Percentiles rank a stretch among this genome's conserved stretches.
These are phyloP conservation scores for Alternaria sp. DNA, from an alignment of 2,329 filamentous ascomycete genomes.

Conservation along the genomic window DNA sequence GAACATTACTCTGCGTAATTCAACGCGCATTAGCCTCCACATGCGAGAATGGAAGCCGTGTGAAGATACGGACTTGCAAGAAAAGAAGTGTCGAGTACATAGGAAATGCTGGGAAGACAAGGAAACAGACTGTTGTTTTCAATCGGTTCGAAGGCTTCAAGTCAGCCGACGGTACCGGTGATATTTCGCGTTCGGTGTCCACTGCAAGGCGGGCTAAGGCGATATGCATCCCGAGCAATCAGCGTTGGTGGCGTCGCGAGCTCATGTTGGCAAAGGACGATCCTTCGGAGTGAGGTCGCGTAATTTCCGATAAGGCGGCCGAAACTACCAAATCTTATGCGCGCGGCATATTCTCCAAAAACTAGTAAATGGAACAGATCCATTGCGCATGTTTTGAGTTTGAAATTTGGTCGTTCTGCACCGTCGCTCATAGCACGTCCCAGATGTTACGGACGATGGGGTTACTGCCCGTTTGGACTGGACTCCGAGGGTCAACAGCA, in stretches of 20 bases:
- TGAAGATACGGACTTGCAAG: slow-evolving; percentile 9
- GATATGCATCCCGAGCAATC: slow-evolving; percentile 2
- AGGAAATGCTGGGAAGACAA: slow-evolving; percentile 2
- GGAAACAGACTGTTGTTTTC: neutral
- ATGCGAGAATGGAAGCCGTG: slow-evolving; percentile 16
- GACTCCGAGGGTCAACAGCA: slow-evolving; percentile 75
- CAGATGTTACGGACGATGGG: slow-evolving; percentile 82
- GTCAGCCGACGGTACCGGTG: neutral
- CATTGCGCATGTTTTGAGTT: neutral
- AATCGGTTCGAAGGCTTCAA: slow-evolving; percentile 4
- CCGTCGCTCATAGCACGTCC: slow-evolving; percentile 69
- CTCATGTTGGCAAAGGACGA: slow-evolving; percentile 7
- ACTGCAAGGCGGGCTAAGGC: neutral
- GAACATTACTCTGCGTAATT: slow-evolving; percentile 43
- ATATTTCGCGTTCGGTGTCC: neutral
- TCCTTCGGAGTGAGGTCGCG: slow-evolving; percentile 11
- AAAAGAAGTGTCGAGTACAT: slow-evolving; percentile 16
- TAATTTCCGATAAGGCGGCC: slow-evolving; percentile 9
- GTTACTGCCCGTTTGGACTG: slow-evolving; percentile 75
- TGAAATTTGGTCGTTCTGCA: neutral
- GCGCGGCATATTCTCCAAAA: slow-evolving; percentile 2
- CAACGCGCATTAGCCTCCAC: slow-evolving; percentile 35
- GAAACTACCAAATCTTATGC: slow-evolving; percentile 9
- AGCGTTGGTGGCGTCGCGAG: slow-evolving; percentile 14
- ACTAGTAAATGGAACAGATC: neutral